Evolutionary conservation across 306 rosid genomes (phyloP).

Genomic region (Prunus campanulata): DNA sequence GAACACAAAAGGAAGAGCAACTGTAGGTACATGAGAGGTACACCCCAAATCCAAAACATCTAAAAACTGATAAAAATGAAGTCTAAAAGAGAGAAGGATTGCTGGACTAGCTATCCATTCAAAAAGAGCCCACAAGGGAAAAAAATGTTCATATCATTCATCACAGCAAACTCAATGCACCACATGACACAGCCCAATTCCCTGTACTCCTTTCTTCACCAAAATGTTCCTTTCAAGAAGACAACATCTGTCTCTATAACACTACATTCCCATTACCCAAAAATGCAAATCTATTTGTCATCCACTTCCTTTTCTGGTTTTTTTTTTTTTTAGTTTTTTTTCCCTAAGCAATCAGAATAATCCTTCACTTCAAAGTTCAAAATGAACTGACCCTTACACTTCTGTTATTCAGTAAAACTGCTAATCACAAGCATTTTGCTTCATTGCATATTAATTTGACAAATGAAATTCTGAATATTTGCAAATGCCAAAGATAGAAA

Average conservation of each 20-base stretch:
- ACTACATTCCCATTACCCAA: not conserved
- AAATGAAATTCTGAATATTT: not conserved
- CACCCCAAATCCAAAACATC: not conserved
- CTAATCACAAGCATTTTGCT: not conserved
- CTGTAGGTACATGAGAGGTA: not conserved
- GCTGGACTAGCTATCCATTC: too few relatives aligned
- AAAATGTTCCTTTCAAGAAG: not conserved
- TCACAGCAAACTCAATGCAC: not conserved
- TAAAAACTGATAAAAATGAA: not conserved
- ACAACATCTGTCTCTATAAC: not conserved
- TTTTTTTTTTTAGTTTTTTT: not conserved
- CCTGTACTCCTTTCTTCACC: not conserved
- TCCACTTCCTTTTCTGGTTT: not conserved
- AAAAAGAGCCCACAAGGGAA: too few relatives aligned
- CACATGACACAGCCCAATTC: not conserved
- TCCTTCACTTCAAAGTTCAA: not conserved
- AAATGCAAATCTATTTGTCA: not conserved
- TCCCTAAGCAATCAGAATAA: not conserved
- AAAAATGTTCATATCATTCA: too few relatives aligned
- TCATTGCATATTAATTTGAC: not conserved
- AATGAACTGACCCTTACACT: not conserved
- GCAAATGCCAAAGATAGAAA: not conserved
- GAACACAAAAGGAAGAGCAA: not conserved
- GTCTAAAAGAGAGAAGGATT: too few relatives aligned
- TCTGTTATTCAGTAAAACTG: not conserved